phyloP scores from a whole-genome alignment of 352 stramenopile species.

The Peronospora destructor region DNA sequence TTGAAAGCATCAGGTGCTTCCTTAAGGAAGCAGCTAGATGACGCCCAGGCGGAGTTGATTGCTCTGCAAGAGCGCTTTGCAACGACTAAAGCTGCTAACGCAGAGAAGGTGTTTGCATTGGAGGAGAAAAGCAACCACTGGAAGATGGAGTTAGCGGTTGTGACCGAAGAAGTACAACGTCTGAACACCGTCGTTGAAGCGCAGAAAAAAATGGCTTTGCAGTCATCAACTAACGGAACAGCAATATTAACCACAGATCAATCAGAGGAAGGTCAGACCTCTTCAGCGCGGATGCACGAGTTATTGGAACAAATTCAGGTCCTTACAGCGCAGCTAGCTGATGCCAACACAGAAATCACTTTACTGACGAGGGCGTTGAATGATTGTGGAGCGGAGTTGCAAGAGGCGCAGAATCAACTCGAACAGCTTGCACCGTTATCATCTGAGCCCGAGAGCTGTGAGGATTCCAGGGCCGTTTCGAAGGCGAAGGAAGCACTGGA shows the following conservation, averaged over 20 bases:
- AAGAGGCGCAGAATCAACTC: slow-evolving; percentile 15
- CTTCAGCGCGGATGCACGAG: slow-evolving; percentile 4
- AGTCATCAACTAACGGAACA: background rate
- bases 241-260: background rate
- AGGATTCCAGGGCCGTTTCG: slow-evolving; percentile 9
- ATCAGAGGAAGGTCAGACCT: background rate
- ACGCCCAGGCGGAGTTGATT: slow-evolving; percentile 16
- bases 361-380: slow-evolving; percentile 22
- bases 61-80: slow-evolving; percentile 30
- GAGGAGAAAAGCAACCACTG: slow-evolving; percentile 28
- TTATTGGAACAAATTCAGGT: slow-evolving; percentile 19
- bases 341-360: slow-evolving; percentile 23
- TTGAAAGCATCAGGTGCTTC: slow-evolving; percentile 18
- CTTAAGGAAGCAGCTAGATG: slow-evolving; percentile 23
- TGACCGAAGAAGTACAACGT: slow-evolving; percentile 18
- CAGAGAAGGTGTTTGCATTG: slow-evolving; percentile 35
- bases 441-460: slow-evolving; percentile 17
- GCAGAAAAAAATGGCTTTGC: background rate
- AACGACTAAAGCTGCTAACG: slow-evolving; percentile 34
- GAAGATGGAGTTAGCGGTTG: slow-evolving; percentile 18
- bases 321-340: slow-evolving; percentile 20
- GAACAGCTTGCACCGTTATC: slow-evolving; percentile 8
- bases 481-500: slow-evolving; percentile 11
- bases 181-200: slow-evolving; percentile 9
- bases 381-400: slow-evolving; percentile 19